These are phyloP conservation scores for Ogataea angusta DNA, from an alignment of 805 yeast genomes.

Conservation along the genomic window DNA sequence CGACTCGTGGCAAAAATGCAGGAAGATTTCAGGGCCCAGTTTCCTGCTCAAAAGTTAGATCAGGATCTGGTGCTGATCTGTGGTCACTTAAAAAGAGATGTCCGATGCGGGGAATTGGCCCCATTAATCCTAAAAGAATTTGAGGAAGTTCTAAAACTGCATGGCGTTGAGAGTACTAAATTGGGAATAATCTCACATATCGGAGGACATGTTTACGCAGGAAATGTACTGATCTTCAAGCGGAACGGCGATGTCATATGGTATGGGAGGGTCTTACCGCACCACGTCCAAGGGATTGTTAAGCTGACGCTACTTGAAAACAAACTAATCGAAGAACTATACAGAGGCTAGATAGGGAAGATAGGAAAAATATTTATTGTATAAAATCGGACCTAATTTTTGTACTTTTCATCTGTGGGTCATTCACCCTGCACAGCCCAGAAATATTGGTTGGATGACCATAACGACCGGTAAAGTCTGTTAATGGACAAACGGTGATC, in stretches of 20 bases:
- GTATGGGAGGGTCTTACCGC: conserved; percentile 75
- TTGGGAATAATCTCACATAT: conserved; percentile 68
- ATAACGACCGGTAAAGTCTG: too few relatives aligned
- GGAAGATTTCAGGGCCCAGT: conserved; percentile 13
- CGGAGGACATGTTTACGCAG: conserved; percentile 88
- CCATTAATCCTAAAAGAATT: conserved; percentile 56
- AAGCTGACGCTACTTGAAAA: conserved; percentile 48
- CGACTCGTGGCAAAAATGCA: conserved; percentile 8
- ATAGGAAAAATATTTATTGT: not conserved
- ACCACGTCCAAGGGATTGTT: conserved; percentile 63
- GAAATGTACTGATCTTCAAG: conserved; percentile 63
- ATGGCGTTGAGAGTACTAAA: conserved; percentile 14
- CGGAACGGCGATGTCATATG: conserved; percentile 49
- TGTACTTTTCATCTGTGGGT: not conserved
- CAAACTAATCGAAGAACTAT: conserved; percentile 52
- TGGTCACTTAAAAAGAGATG: conserved; percentile 63
- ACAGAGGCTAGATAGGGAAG: conserved; percentile 41
- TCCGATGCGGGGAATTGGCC: conserved; percentile 65
- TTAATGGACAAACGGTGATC: too few relatives aligned
- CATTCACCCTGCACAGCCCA: conserved; percentile 1
- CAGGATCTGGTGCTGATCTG: conserved; percentile 51
- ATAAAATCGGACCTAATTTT: not conserved
- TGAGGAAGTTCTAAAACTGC: conserved; percentile 36
- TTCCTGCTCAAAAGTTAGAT: conserved; percentile 12
- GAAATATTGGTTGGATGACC: not conserved